Base-by-base conservation (phyloP, 1,139 yeast species). In the Nakaseomyces delphensis region DNA sequence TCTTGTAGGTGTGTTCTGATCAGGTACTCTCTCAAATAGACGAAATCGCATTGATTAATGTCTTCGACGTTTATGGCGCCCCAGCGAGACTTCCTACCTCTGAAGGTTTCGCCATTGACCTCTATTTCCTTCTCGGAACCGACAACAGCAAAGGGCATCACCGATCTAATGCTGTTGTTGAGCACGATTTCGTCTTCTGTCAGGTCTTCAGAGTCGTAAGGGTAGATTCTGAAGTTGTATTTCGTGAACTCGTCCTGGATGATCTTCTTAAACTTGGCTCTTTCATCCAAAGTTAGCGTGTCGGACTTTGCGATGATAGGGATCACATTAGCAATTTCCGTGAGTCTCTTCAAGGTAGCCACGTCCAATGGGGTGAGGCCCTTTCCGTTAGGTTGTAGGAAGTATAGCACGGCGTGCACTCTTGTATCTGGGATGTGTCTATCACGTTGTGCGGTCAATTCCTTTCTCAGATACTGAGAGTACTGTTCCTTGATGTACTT, bases 401-500 rank as follows among this genome's bases (percentile, higher is more conserved):
- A 91, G 66, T 86, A 91, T 57, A 91, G 71, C 43, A 89, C 83
- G 57, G 95, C 87, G 69, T 91, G 98, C 44, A 91, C 95, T 59
- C 97, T 76, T n/a, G 96, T 77, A 65, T 91, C 98, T 36, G 74
- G 75, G 48, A 89, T 83, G 59, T 72, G 69, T 64, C 76, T 77
- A 59, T 89, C 97, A 65, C 98, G 81, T 60, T 85, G 89, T 5
- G 98, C 97, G 28, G 96, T 91, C 63, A 91, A 79, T 68, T 91
- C 98, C 65, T 85, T 85, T 67, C 97, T 82, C 62, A 91, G 74
- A 63, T 84, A 91, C 57, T 82, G 83, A 27, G 95, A 83, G 65
- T 91, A 95, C 68, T 91, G 98, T 64, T 91, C 98, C 68, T 89
- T 87, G 62, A 91, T 86, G 66, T 89, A 89, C 67, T 86, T 87